phyloP scores from a whole-genome alignment of 495 filamentous ascomycete genomes.

The Polyplosphaeria fusca region DNA sequence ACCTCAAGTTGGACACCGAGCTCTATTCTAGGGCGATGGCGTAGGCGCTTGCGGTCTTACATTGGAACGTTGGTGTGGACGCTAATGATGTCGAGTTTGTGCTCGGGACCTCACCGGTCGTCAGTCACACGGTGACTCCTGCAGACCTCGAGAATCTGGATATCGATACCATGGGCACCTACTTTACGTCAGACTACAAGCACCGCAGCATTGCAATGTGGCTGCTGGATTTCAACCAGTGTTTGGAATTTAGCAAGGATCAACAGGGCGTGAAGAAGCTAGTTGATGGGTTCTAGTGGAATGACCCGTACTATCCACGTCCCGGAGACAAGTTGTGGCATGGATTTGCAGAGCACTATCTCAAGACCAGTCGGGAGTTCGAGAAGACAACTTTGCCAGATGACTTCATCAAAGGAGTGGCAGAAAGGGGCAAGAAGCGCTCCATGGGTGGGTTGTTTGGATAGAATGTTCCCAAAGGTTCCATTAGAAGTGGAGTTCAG shows the following conservation, averaged over 20 bases:
- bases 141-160: no score
- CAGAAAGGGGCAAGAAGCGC: not conserved
- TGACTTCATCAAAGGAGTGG: not conserved
- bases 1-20: constrained; percentile 36
- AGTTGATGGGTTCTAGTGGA: not conserved
- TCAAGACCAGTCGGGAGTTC: not conserved
- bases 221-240: not conserved
- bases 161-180: no score
- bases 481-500: no score
- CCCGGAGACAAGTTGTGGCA: not conserved
- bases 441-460: not conserved
- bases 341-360: not conserved
- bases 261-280: not conserved
- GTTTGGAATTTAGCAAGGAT: not conserved
- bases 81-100: constrained; percentile 54
- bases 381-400: not conserved
- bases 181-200: no score
- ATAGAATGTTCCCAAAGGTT: not conserved
- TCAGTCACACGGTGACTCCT: no score
- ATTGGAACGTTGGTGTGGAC: constrained; percentile 48
- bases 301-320: not conserved
- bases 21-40: constrained; percentile 43
- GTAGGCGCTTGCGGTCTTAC: constrained; percentile 46
- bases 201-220: not conserved
- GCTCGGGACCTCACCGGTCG: constrained; percentile 34